Evolutionary conservation across 768 basidiomycete species (phyloP).

Genomic region (Calocybe indica): DNA sequence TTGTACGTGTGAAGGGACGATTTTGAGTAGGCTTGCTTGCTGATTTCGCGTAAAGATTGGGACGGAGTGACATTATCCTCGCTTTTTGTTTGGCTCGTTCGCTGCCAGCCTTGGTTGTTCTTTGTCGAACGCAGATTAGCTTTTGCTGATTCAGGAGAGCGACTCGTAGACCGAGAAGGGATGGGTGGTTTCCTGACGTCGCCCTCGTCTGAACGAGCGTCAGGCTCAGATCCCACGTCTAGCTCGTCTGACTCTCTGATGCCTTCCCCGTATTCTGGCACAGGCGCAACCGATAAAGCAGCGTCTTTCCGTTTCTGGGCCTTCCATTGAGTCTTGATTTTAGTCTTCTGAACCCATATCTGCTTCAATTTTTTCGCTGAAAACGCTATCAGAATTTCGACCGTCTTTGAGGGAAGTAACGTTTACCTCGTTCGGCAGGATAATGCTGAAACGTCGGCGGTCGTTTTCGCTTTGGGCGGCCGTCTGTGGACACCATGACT

Average conservation of each 20-base stretch:
- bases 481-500: slow-evolving; percentile 3
- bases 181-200: neutral
- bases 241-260: slow-evolving; percentile 6
- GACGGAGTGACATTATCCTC: neutral
- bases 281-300: slow-evolving; percentile 15
- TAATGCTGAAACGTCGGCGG: slow-evolving; percentile 71
- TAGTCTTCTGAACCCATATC: slow-evolving; percentile 71
- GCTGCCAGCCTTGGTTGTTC: neutral
- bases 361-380: slow-evolving; percentile 78
- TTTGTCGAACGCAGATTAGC: neutral
- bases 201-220: slow-evolving; percentile 11
- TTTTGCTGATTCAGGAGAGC: neutral
- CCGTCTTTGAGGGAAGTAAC: neutral
- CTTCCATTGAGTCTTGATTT: slow-evolving; percentile 77
- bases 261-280: slow-evolving; percentile 7
- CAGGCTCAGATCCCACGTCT: slow-evolving; percentile 8
- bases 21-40: slow-evolving; percentile 55
- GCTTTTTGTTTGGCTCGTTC: neutral
- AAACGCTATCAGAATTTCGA: slow-evolving; percentile 4
- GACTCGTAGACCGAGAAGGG: neutral
- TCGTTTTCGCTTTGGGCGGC: slow-evolving; percentile 39
- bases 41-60: slow-evolving; percentile 52
- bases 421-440: slow-evolving; percentile 55
- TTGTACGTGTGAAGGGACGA: slow-evolving; percentile 55
- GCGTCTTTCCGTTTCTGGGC: slow-evolving; percentile 52